Evolutionary conservation across 2,329 filamentous ascomycete species (phyloP), one percentile per base, ranked within the genome.

Genomic region (Ceratocystis diversiconidia): DNA sequence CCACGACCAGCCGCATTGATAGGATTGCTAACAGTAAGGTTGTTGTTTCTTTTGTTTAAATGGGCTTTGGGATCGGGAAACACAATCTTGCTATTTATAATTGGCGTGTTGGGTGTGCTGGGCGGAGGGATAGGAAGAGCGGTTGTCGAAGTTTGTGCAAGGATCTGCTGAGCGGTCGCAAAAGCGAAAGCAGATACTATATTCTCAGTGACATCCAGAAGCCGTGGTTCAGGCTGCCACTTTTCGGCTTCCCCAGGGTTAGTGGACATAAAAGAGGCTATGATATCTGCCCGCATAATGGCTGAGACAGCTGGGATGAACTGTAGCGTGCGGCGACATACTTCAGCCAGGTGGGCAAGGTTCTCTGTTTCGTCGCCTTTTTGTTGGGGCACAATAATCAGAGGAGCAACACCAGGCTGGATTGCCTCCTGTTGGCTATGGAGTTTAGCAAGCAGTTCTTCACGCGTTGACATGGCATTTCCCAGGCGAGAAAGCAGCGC

Each of bases 301-400:
- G 89, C 84, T 2, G 90, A 88, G 46, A 90, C 86, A 48, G 87
- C 83, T 1, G 89, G 87, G 46, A 97, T 87, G 70, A 96, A 97
- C 68, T 89, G 86, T 8, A 94, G 80, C 1, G 90, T 86, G 66
- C 92, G 83, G 68, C 85, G 85, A 72, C 91, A 95, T 32, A 96
- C 84, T 72, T 97, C 91, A 0, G 90, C 88, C n/a, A 96, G 80
- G 68, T 91, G 84, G 8, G 82, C 77, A 28, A 96, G 76, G 70
- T 95, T 88, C 73, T 95, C 90, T 0, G 80, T 73, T 68, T 88
- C 86, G 52, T 85, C 82, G 19, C 25, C 28, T 15, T 55, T 65
- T n/a, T 62, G 36, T 1, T 36, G 15, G 12, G 66, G 63, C 8
- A 61, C 17, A 73, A 67, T 65, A 3, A 61, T 59, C 36, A 67